Base-by-base conservation (phyloP, 371 early-diverging fungal genomes). In the Actinomortierella wolfii region DNA sequence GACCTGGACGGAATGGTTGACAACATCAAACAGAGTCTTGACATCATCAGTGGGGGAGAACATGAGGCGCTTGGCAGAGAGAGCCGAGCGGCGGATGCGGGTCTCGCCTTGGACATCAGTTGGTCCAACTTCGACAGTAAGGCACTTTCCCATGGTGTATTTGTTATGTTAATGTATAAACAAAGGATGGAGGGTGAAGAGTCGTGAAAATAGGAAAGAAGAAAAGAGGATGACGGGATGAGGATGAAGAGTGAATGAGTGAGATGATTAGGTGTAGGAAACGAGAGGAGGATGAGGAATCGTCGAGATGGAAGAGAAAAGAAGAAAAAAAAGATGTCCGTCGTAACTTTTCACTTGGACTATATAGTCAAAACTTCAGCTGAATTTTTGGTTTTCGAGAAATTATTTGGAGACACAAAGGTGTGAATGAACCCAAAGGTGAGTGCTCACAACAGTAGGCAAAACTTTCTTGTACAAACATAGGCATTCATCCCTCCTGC, bases 21-120 rank as follows among this genome's bases (percentile, higher is more conserved):
- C 39, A 14, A 90, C 70, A 54, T 92, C 92, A 64, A 82, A 87
- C 45, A 92, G 76, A 5, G 92, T 92, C 51, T 79, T 76, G 64
- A 90, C 81, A 7, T 81, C 85, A 23, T 82, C 66, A 28, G 78
- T 67, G 28, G 89, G 89, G 9, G 68, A 57, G 51, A 56, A 68
- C 74, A 85, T 70, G 29, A 90, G 78, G 26, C 68, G 75, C 56
- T 78, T 66, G 23, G 87, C 85, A 7, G 85, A 80, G 26, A 81
- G 78, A 52, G 82, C 79, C 41, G 83, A 81, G 41, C 88, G 85
- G 41, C 83, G 83, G 51, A 85, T 75, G 43, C 71, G 81, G 21
- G 83, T 83, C 50, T 82, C 82, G 52, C 81, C 78, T 40, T 70
- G 80, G 48, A 80, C 77, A 6, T 76, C 77, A 45, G 78, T 61